A percentile compares a stretch with the other conserved stretches of the same genome.
These are phyloP conservation scores for Rhodomyrtus tomentosa DNA, from an alignment of 345 rosid genomes.

Conservation along the genomic window DNA sequence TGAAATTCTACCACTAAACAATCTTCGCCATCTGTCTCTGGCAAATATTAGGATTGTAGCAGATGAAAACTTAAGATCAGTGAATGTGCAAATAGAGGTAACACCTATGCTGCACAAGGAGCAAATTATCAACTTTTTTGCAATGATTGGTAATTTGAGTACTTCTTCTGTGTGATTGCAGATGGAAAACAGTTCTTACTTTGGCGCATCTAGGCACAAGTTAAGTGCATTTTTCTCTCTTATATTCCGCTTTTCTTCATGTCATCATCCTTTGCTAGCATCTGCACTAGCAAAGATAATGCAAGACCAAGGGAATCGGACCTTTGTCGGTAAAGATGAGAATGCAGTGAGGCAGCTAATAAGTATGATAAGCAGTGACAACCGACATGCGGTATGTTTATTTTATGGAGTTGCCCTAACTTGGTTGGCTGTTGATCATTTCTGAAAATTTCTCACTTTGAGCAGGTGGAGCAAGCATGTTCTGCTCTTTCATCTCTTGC, in stretches of 20 bases:
- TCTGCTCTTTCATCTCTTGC: slow-evolving; percentile 90
- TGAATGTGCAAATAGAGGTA: slow-evolving; percentile 91
- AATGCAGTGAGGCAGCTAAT: slow-evolving; percentile 98
- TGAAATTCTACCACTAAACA: slow-evolving; percentile 80
- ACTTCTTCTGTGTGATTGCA: slow-evolving; percentile 23
- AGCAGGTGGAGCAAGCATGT: slow-evolving; percentile 95
- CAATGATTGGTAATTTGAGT: slow-evolving; percentile 1
- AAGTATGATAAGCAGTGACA: slow-evolving; percentile 97
- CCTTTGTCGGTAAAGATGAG: slow-evolving; percentile 92
- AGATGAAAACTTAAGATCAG: slow-evolving; percentile 87
- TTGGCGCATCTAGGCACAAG: slow-evolving; percentile 89
- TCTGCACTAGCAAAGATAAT: slow-evolving; percentile 93
- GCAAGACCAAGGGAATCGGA: slow-evolving; percentile 90
- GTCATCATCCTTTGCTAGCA: slow-evolving; percentile 97
- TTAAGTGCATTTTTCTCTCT: slow-evolving; percentile 98
- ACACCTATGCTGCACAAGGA: background rate
- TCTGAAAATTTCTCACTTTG: slow-evolving; percentile 13
- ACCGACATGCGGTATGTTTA: slow-evolving; percentile 73
- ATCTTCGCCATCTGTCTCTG: slow-evolving; percentile 87
- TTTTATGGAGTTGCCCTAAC: slow-evolving; percentile 3
- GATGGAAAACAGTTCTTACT: slow-evolving; percentile 91
- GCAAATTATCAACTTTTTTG: background rate
- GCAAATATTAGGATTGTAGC: slow-evolving; percentile 86
- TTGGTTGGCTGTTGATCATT: slow-evolving; percentile 1
- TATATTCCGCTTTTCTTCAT: slow-evolving; percentile 94